Base-by-base conservation (phyloP, 106 monocot genomes). In the Alisma plantagoaquatica region DNA sequence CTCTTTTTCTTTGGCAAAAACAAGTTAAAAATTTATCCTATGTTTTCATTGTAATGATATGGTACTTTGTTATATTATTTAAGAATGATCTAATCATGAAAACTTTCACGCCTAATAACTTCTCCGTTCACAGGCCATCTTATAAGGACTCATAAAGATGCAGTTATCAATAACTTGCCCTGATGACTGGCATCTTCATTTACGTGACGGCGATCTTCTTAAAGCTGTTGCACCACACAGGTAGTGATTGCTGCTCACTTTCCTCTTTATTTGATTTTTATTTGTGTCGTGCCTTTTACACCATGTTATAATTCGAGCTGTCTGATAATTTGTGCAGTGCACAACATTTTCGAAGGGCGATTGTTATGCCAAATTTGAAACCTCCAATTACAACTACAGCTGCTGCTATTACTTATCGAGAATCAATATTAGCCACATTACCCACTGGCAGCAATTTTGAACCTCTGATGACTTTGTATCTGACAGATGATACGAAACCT, bases 111-210 rank as follows among this genome's bases (percentile, higher is more conserved):
- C n/a, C n/a, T n/a, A n/a, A n/a, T n/a, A n/a, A n/a, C n/a, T n/a
- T n/a, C n/a, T n/a, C n/a, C n/a, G n/a, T n/a, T n/a, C n/a, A n/a
- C n/a, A n/a, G n/a, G n/a, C n/a, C n/a, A n/a, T n/a, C n/a, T n/a
- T n/a, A n/a, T n/a, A n/a, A n/a, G n/a, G n/a, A n/a, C n/a, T n/a
- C n/a, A n/a, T n/a, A 38, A 62, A 21, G 32, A 76, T 75, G 77
- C 69, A 83, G 41, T 67, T 96, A 2, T 43, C 58, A 2, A 47
- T 88, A 23, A 81, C 77, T 31, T 69, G 71, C 44, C 84, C 94
- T 29, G 94, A 88, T 60, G 94, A 96, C 50, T 96, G 94, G 88
- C 94, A 96, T 61, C 80, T 87, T 51, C 93, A 94, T 60, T 78
- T 96, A 20, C 88, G 94, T 27, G 94, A 88, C 26, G 94, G 88